These are phyloP conservation scores for Candida vartiovaarae DNA, from an alignment of 805 yeast species.

Conservation along the genomic window DNA sequence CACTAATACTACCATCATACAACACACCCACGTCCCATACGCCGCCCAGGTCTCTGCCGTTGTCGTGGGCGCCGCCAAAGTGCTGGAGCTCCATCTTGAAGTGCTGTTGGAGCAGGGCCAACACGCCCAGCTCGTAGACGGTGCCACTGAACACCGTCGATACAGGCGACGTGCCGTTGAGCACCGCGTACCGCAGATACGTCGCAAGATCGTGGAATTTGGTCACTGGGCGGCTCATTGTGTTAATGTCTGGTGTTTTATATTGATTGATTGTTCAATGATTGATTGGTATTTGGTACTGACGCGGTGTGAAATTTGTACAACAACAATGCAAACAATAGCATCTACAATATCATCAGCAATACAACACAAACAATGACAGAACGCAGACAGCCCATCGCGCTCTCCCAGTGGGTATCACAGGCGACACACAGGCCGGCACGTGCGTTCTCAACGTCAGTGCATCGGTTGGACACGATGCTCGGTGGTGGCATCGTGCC, in stretches of 20 bases:
- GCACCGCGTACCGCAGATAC: constrained; percentile 15
- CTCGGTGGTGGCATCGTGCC: constrained; percentile 21
- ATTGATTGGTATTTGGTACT: too few species aligned
- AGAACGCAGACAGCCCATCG: constrained; percentile 3
- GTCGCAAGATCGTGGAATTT: background rate
- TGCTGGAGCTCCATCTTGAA: constrained; percentile 8
- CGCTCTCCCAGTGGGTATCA: constrained; percentile 14
- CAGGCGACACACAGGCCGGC: constrained; percentile 12
- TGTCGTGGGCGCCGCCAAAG: constrained; percentile 22
- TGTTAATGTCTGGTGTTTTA: too few species aligned
- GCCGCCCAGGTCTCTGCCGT: constrained; percentile 21
- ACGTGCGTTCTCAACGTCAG: constrained; percentile 11
- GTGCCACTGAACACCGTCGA: constrained; percentile 22
- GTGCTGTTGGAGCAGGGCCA: constrained; percentile 6
- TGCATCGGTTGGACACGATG: constrained; percentile 11
- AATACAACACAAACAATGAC: background rate
- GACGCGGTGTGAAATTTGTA: background rate
- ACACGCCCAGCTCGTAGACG: constrained; percentile 18
- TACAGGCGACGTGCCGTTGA: constrained; percentile 10
- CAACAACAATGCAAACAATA: background rate
- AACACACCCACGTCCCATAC: constrained; percentile 11
- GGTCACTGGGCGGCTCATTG: background rate
- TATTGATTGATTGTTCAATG: too few species aligned
- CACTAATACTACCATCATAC: background rate
- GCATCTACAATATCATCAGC: background rate